These are phyloP conservation scores for Helotiales sp. DNA, from an alignment of 2,329 filamentous ascomycete genomes.

Conservation along the genomic window DNA sequence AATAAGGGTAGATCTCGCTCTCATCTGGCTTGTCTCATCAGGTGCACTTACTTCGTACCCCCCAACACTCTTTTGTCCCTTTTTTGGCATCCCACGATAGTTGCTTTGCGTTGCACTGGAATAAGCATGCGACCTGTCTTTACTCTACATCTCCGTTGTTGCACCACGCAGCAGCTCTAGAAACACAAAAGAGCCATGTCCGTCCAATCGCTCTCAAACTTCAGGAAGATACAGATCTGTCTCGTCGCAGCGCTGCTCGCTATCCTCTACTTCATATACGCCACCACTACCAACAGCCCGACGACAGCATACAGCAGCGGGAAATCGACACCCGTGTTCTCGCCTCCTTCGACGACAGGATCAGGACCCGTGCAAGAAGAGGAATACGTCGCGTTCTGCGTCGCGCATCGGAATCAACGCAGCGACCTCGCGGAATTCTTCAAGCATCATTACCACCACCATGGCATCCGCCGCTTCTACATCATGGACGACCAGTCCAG, in stretches of 20 bases:
- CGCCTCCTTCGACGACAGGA: background rate
- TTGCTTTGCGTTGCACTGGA: background rate
- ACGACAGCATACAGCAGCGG: background rate
- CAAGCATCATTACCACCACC: slow-evolving; percentile 40
- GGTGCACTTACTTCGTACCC: background rate
- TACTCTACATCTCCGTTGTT: background rate
- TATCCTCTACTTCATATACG: background rate
- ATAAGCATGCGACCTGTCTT: background rate
- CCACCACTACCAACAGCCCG: background rate
- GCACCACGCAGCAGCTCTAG: background rate
- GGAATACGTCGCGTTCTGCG: slow-evolving; percentile 38
- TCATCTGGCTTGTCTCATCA: background rate
- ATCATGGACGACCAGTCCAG: slow-evolving; percentile 41
- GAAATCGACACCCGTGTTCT: background rate
- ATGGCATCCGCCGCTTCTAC: slow-evolving; percentile 38
- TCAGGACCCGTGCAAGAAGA: slow-evolving; percentile 12
- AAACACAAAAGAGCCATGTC: background rate
- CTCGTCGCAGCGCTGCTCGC: slow-evolving; percentile 1
- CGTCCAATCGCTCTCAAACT: background rate
- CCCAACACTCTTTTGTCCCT: background rate
- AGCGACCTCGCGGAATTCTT: slow-evolving; percentile 38
- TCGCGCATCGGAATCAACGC: slow-evolving; percentile 36
- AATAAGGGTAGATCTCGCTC: background rate
- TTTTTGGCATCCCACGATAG: background rate
- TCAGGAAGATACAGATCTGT: slow-evolving; percentile 5